A percentile compares a stretch with the other conserved stretches of the same genome.
These are phyloP conservation scores for Pythium oligandrum DNA, from an alignment of 352 stramenopile species.

Conservation along the genomic window DNA sequence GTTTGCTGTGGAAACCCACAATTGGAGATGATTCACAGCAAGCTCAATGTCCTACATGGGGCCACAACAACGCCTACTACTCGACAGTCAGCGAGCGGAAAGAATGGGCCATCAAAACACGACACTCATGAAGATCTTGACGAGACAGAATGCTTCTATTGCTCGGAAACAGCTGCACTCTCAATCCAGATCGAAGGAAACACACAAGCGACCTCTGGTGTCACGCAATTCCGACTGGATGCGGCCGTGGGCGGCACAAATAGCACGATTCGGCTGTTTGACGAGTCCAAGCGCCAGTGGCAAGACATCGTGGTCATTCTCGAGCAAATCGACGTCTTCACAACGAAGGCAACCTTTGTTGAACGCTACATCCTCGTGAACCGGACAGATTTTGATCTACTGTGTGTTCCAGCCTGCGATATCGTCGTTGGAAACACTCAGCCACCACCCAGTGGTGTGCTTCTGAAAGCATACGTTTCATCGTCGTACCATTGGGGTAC, in stretches of 20 bases:
- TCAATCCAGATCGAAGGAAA: conserved; percentile 70
- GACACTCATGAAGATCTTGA: conserved; percentile 32
- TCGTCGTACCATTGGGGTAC: conserved; percentile 68
- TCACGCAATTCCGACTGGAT: conserved; percentile 56
- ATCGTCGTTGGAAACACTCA: conserved; percentile 20
- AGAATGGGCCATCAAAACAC: not conserved
- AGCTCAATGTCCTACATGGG: conserved; percentile 55
- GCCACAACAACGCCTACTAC: conserved; percentile 28
- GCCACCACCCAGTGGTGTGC: conserved; percentile 7
- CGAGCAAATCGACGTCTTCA: conserved; percentile 56
- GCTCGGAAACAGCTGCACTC: conserved; percentile 59
- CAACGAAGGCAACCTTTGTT: conserved; percentile 76
- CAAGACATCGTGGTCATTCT: conserved; percentile 73
- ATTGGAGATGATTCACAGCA: conserved; percentile 68
- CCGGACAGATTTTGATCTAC: conserved; percentile 51
- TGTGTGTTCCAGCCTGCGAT: conserved; percentile 45
- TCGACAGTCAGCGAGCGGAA: not conserved
- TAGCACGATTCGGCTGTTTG: conserved; percentile 63
- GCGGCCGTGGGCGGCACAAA: conserved; percentile 46
- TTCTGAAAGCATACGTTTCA: conserved; percentile 32
- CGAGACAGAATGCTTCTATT: conserved; percentile 62
- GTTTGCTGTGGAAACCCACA: conserved; percentile 54
- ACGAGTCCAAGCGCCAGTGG: conserved; percentile 66
- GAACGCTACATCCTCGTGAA: conserved; percentile 81
- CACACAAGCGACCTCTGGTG: conserved; percentile 36